phyloP scores from a whole-genome alignment of 306 rosid genomes.

The Gillenia trifoliata region DNA sequence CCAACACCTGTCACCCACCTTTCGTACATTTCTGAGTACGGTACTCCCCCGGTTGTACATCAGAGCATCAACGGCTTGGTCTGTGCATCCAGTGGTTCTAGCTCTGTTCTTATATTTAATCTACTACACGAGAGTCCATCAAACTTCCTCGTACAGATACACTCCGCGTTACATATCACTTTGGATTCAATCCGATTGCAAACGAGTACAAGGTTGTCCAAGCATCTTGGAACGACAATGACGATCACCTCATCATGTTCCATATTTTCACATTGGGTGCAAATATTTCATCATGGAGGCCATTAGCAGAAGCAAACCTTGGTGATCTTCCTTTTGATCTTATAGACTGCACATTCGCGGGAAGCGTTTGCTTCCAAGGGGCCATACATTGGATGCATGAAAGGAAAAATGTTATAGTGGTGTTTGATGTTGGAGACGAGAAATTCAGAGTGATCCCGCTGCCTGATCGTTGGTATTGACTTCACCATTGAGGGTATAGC shows the following conservation, averaged over 20 bases:
- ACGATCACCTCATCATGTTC: no score
- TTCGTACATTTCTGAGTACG: background rate
- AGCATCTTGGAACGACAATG: no score
- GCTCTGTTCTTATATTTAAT: background rate
- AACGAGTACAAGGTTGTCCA: conserved; percentile 3
- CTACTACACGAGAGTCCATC: background rate
- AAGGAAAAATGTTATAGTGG: background rate
- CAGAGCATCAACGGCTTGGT: background rate
- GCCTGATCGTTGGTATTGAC: background rate
- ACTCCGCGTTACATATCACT: background rate
- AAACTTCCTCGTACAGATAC: background rate
- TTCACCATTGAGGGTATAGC: background rate
- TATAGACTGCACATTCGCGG: no score
- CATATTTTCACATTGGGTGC: no score
- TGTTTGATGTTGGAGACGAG: background rate
- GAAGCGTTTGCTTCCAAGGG: no score
- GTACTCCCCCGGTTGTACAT: background rate
- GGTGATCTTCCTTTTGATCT: background rate
- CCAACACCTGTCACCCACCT: background rate
- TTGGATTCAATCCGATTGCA: background rate
- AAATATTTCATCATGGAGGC: no score
- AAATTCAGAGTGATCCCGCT: background rate
- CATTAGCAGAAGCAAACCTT: background rate
- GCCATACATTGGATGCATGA: background rate
- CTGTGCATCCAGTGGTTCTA: background rate